Percentiles rank a stretch among this genome's conserved stretches.
These are phyloP conservation scores for Leishmania tropica DNA, from an alignment of 208 protist species.

Conservation along the genomic window DNA sequence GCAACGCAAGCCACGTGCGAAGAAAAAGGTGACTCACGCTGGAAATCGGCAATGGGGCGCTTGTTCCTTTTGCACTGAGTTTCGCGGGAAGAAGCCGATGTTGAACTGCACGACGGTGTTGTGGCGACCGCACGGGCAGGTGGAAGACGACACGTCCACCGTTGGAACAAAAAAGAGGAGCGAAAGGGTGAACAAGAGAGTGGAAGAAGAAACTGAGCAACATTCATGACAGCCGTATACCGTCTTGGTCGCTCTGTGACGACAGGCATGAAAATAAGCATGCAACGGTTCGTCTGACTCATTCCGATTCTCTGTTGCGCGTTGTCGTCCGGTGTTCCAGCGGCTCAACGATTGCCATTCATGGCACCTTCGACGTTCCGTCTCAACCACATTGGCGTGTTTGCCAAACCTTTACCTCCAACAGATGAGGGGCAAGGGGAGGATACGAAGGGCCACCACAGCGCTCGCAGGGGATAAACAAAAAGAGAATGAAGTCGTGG, in stretches of 20 bases:
- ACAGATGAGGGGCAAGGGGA: background rate
- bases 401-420: background rate
- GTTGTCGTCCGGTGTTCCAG: background rate
- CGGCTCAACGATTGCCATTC: background rate
- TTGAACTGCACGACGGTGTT: background rate
- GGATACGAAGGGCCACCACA: background rate
- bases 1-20: background rate
- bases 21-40: background rate
- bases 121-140: background rate
- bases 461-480: background rate
- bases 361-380: background rate
- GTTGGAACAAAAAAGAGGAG: background rate
- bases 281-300: background rate
- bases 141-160: background rate
- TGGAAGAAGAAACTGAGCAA: background rate
- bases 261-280: background rate
- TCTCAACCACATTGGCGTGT: background rate
- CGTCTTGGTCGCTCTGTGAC: background rate
- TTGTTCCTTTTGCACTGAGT: background rate
- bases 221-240: background rate
- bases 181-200: background rate
- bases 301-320: background rate
- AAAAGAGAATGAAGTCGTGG: constrained; percentile 5
- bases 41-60: background rate
- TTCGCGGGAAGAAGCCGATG: background rate